Conservation (phyloP, 768 basidiomycete genomes). For the Termitomyces sp. region DNA sequence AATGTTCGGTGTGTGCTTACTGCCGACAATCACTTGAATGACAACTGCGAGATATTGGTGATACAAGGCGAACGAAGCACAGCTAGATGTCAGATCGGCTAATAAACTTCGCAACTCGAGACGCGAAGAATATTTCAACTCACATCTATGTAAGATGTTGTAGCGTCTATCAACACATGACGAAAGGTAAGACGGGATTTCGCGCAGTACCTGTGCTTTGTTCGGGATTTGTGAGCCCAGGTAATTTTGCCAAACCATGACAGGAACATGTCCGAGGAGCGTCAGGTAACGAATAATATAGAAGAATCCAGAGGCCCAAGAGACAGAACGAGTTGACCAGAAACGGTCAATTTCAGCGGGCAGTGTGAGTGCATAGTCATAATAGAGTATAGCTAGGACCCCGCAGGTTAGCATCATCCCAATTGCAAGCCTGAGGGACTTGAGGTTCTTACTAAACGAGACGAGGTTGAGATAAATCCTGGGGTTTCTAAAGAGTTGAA, state of each 20-base stretch:
- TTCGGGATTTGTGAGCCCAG: conserved; percentile 26
- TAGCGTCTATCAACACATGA: background rate
- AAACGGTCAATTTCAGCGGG: conserved; percentile 40
- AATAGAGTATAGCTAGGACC: conserved; percentile 39
- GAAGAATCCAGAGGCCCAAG: conserved; percentile 38
- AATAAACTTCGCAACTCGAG: background rate
- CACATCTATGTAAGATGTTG: conserved; percentile 2
- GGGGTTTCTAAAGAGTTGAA: conserved; percentile 9
- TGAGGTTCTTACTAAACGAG: conserved; percentile 14
- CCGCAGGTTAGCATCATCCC: conserved; percentile 6
- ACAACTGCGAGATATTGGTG: conserved; percentile 33
- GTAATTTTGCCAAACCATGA: conserved; percentile 30
- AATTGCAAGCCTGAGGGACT: background rate
- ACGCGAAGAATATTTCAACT: background rate
- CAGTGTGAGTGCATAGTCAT: conserved; percentile 51
- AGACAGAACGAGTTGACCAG: conserved; percentile 35
- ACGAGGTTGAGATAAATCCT: conserved; percentile 16
- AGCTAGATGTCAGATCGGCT: conserved; percentile 20
- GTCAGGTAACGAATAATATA: conserved; percentile 44
- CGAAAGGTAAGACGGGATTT: background rate
- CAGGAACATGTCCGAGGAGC: conserved; percentile 37
- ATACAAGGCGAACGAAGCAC: conserved; percentile 21
- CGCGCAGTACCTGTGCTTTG: conserved; percentile 22
- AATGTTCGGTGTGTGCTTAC: conserved; percentile 18
- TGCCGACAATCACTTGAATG: conserved; percentile 36